A percentile compares a stretch with the other conserved stretches of the same genome.
These are phyloP conservation scores for Populus trichocarpa DNA, from an alignment of 441 rosid genomes.

Conservation along the genomic window DNA sequence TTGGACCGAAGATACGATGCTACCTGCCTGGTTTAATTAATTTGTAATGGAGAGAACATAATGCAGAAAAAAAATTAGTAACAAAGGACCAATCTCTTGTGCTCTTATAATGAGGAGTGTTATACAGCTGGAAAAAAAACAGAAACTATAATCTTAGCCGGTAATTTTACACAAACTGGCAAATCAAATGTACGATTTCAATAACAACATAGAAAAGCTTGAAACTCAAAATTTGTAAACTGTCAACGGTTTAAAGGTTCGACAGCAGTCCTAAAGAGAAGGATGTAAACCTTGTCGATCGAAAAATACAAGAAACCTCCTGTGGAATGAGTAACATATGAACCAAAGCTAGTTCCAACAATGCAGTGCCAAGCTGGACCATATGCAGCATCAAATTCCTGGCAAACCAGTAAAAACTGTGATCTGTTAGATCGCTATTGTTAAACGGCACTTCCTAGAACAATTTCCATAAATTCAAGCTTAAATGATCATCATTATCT, in stretches of 20 bases:
- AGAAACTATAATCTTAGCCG: conserved; percentile 7
- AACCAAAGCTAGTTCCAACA: conserved; percentile 96
- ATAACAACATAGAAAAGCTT: neutral
- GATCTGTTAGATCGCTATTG: neutral
- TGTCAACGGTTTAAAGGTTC: conserved; percentile 71
- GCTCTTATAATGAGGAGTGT: conserved; percentile 6
- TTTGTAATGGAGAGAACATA: neutral
- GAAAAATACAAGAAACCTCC: conserved; percentile 98
- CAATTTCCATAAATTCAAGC: neutral
- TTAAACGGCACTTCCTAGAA: neutral
- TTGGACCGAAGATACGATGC: neutral
- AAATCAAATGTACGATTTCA: conserved; percentile 12
- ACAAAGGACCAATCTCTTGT: conserved; percentile 5
- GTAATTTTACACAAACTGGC: conserved; percentile 16
- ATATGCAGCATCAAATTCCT: conserved; percentile 85
- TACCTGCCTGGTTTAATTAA: neutral
- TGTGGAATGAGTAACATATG: conserved; percentile 84
- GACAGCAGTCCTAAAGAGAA: conserved; percentile 92
- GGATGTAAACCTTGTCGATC: conserved; percentile 83
- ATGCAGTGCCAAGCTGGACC: conserved; percentile 99
- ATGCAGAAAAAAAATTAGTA: neutral
- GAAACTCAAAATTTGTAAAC: conserved; percentile 11
- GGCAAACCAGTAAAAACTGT: conserved; percentile 17
- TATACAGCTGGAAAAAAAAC: conserved; percentile 1
- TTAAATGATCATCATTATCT: neutral